Base-by-base conservation (phyloP, 2,329 filamentous ascomycete species). In the Sporothrix mexicana region DNA sequence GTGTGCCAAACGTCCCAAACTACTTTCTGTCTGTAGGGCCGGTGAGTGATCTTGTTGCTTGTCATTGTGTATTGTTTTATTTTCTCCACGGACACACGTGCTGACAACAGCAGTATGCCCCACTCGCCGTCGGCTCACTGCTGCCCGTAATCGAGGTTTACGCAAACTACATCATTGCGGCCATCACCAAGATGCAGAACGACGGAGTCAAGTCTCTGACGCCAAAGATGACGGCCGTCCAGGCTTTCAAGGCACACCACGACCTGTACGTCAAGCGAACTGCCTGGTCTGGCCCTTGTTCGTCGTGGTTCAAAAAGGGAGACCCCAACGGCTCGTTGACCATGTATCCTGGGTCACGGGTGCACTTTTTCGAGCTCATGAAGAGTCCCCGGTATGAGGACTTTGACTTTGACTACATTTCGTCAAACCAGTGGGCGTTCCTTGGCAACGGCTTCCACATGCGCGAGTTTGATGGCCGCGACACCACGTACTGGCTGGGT, bases 401-500 rank as follows among this genome's bases (percentile, higher is more conserved):
- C 23, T 57, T 47, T 62, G 41, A 47, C 12, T 20, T 62, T 5
- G 17, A 61, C 6, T 62, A 64, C 69, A 17, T 45, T 3, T 69
- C 51, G 5, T 3, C 30, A 0, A 85, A 84, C 85, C 75, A 80
- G 82, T 78, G n/a, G 67, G 45, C 23, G 0, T 71, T 71, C 49
- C 49, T 71, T 1, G 57, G 45, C 17, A 69, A 59, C 20, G 67
- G 67, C 17, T 69, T 69, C 15, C 10, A 36, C 17, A 43, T 45
- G 15, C 47, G 67, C 15, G 67, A 69, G 30, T 69, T 69, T 15
- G 67, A 69, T 20, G 67, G 67, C 25, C 67, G 67, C 2, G 67
- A 69, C 49, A 69, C 72, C 85, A 84, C 82, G 12, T 86, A 86
- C 76, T 79, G 51, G 49, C 51, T 69, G 23, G 67, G 67, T 8